These are phyloP conservation scores for Apiotrichum veenhuisii DNA, from an alignment of 1,284 basidiomycete genomes.

Conservation along the genomic window DNA sequence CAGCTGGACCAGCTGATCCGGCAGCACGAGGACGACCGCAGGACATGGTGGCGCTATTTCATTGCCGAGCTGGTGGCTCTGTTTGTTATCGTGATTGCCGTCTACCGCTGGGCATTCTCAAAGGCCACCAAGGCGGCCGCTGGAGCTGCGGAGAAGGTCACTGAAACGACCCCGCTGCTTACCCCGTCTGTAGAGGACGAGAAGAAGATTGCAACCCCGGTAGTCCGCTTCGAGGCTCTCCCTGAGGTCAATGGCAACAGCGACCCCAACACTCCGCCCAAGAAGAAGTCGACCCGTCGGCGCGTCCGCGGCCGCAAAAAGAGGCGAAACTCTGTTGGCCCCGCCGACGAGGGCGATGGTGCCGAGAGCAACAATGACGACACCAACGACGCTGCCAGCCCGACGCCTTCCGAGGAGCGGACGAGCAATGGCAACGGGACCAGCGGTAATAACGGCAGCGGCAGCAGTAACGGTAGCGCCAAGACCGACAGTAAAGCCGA, in stretches of 20 bases:
- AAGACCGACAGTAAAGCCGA: conserved; percentile 19
- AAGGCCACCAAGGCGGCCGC: conserved; percentile 13
- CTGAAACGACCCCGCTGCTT: not conserved
- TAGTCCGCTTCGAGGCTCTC: conserved; percentile 16
- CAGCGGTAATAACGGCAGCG: too few species aligned
- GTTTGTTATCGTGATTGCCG: conserved; percentile 15
- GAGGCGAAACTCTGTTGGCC: conserved; percentile 24
- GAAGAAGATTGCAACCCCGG: conserved; percentile 7
- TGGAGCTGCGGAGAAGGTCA: conserved; percentile 6
- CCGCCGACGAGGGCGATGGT: conserved; percentile 55
- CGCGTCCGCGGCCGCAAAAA: conserved; percentile 38
- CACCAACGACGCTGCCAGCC: conserved; percentile 13
- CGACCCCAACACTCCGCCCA: conserved; percentile 11
- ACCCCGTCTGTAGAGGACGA: not conserved
- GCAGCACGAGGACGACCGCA: not conserved
- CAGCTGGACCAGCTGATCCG: not conserved
- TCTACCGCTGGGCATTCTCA: conserved; percentile 20
- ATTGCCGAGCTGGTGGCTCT: conserved; percentile 20
- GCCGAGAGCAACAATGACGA: conserved; percentile 15
- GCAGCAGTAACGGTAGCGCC: not conserved
- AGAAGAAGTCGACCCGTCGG: conserved; percentile 33
- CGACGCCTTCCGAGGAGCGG: conserved; percentile 14
- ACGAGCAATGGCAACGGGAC: not conserved
- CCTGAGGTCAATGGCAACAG: conserved; percentile 2
- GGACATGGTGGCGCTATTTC: conserved; percentile 17